Evolutionary conservation across 73 alveolate genomes (phyloP).

Genomic region (Symbiodinium pilosum): DNA sequence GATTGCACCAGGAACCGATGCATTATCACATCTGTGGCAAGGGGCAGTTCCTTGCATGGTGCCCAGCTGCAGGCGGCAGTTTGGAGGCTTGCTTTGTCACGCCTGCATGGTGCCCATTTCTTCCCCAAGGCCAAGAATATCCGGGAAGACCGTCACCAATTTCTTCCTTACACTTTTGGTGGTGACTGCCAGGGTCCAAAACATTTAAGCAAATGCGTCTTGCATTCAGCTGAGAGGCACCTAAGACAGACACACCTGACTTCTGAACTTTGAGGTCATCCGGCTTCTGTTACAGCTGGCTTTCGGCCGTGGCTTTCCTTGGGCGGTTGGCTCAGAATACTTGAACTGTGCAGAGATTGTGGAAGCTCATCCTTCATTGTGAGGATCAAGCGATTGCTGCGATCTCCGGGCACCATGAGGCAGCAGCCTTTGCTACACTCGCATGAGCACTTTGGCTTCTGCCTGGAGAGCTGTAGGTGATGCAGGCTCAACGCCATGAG

Average conservation of each 20-base stretch:
- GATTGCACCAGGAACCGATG: conserved; percentile 63
- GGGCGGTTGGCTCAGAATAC: background rate
- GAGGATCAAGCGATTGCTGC: conserved; percentile 7
- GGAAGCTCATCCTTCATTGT: too few relatives aligned
- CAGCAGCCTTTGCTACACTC: background rate
- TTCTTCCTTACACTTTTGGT: conserved; percentile 78
- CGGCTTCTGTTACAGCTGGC: conserved; percentile 54
- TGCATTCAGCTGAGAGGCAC: too few relatives aligned
- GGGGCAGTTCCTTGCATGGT: conserved; percentile 13
- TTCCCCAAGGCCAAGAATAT: conserved; percentile 76
- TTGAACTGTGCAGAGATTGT: too few relatives aligned
- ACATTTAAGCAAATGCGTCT: too few relatives aligned
- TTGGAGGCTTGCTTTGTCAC: too few relatives aligned
- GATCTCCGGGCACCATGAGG: background rate
- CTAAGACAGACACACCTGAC: background rate
- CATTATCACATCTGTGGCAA: conserved; percentile 65
- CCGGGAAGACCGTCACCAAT: conserved; percentile 65
- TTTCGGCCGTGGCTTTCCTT: conserved; percentile 73
- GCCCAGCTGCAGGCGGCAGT: too few relatives aligned
- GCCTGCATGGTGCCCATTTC: too few relatives aligned
- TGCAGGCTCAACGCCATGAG: background rate
- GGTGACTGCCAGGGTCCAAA: conserved; percentile 23
- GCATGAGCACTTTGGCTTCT: background rate
- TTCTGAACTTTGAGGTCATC: background rate
- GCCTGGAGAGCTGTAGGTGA: background rate